Evolutionary conservation across 257 asterid genomes (phyloP).

Genomic region (Oldenlandia corymbosa): DNA sequence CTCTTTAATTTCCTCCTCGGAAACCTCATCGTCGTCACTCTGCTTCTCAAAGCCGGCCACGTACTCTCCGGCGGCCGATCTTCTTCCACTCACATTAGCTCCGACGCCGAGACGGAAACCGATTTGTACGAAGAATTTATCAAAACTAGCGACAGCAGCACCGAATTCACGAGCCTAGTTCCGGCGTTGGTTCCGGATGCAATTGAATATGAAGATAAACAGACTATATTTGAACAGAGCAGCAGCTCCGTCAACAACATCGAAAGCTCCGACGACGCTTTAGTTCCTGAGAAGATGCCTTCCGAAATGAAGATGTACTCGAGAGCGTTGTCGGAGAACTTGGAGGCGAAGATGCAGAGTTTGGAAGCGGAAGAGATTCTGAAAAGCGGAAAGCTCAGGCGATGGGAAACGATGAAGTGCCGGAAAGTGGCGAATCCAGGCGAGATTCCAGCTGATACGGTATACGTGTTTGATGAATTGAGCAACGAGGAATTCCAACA

Average conservation of each 20-base stretch:
- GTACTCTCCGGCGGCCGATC: conserved; percentile 17
- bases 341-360: conserved; percentile 15
- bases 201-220: conserved; percentile 46
- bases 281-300: background rate
- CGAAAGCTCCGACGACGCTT: background rate
- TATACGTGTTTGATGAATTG: conserved; percentile 39
- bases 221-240: conserved; percentile 31
- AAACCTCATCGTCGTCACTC: conserved; percentile 57
- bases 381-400: conserved; percentile 34
- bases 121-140: conserved; percentile 24
- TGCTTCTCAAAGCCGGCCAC: conserved; percentile 48
- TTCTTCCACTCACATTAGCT: background rate
- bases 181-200: conserved; percentile 22
- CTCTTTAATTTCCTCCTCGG: conserved; percentile 55
- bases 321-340: conserved; percentile 28
- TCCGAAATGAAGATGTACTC: conserved; percentile 9
- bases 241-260: background rate
- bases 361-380: conserved; percentile 5
- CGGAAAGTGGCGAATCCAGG: conserved; percentile 30
- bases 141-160: conserved; percentile 11
- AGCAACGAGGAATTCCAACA: conserved; percentile 76
- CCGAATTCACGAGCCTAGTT: background rate
- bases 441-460: conserved; percentile 24
- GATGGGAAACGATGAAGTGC: conserved; percentile 44
- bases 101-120: conserved; percentile 6